Base-by-base conservation (phyloP, 2,329 filamentous ascomycete genomes). In the Pseudogymnoascus sp. region DNA sequence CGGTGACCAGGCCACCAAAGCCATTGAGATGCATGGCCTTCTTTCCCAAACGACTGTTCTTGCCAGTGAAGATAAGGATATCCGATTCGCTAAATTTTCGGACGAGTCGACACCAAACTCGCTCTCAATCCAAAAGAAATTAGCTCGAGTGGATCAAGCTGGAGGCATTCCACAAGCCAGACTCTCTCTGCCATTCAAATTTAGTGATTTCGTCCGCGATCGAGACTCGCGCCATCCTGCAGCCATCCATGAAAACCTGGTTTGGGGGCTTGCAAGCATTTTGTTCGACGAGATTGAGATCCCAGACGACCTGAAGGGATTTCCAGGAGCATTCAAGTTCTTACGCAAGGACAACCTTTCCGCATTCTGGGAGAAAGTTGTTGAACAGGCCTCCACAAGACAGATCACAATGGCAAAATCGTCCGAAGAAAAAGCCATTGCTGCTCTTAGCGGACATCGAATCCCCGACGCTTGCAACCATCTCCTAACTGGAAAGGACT, bases 231-330 rank as follows among this genome's bases (percentile, higher is more conserved):
- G 73, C 33, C 76, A 75, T 67, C 76, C 78, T 15, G 79, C 79
- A 21, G 79, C 75, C 62, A 75, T 78, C 19, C 84, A 91, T 64
- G 91, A 96, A 75, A 85, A 86, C 70, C 80, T 86, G 13, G 86
- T 95, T 0, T 99, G 96, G 95, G 84, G 91, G 65, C 80, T 99
- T 37, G 88, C 91, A 1, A 89, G 90, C 64, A 87, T 97, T 38
- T 82, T 99, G 3, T 99, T 96, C 71, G 92, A 96, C 67, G 80
- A 86, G n/a, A 66, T 85, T 10, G 77, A 77, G 15, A 72, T 82
- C 31, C 75, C 78, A 2, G 64, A 75, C 2, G 77, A 80, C 11
- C 70, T 80, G 7, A 70, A 77, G 33, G 67, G 72, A 29, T 64
- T 71, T 15, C 68, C 72, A 0, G 69, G 77, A 10, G 71, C 75